These are phyloP conservation scores for Nigrograna mackinnonii DNA, from an alignment of 2,329 filamentous ascomycete species.

Conservation along the genomic window DNA sequence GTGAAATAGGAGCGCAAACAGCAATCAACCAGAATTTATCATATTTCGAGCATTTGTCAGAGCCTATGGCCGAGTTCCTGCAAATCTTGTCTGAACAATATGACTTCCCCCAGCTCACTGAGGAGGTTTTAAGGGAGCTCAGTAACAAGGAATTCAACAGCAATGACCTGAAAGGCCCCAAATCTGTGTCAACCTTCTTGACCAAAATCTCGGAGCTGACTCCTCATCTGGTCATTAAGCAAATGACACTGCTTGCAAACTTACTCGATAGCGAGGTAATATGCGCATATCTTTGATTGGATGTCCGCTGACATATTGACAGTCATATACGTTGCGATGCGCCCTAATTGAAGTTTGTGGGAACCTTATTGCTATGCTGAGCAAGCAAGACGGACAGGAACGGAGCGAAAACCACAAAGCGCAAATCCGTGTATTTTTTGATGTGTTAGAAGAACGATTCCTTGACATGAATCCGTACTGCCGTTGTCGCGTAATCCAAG, in stretches of 20 bases:
- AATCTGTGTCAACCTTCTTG: slow-evolving; percentile 93
- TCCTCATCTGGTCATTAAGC: slow-evolving; percentile 91
- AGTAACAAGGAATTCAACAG: slow-evolving; percentile 98
- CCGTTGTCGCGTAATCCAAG: slow-evolving; percentile 87
- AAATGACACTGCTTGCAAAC: slow-evolving; percentile 94
- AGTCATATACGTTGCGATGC: slow-evolving; percentile 91
- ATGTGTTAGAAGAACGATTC: slow-evolving; percentile 94
- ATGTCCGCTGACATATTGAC: slow-evolving; percentile 5
- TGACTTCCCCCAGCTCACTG: slow-evolving; percentile 92
- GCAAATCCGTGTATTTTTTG: slow-evolving; percentile 95
- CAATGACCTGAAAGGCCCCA: slow-evolving; percentile 92
- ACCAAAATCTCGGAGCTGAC: slow-evolving; percentile 90
- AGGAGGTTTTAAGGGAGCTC: slow-evolving; percentile 90
- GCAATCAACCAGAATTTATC: slow-evolving; percentile 97
- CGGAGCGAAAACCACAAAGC: slow-evolving; percentile 90
- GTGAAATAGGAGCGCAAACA: slow-evolving; percentile 78
- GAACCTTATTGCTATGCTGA: slow-evolving; percentile 89
- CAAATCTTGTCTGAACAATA: slow-evolving; percentile 97
- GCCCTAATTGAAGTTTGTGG: slow-evolving; percentile 96
- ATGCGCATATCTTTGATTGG: background rate
- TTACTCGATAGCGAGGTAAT: slow-evolving; percentile 88
- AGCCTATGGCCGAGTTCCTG: slow-evolving; percentile 98
- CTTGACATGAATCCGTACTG: slow-evolving; percentile 97
- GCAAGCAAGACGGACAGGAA: slow-evolving; percentile 77
- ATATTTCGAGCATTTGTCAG: slow-evolving; percentile 98